Evolutionary conservation across 495 filamentous ascomycete genomes (phyloP).

Genomic region (Xylaria scruposa): DNA sequence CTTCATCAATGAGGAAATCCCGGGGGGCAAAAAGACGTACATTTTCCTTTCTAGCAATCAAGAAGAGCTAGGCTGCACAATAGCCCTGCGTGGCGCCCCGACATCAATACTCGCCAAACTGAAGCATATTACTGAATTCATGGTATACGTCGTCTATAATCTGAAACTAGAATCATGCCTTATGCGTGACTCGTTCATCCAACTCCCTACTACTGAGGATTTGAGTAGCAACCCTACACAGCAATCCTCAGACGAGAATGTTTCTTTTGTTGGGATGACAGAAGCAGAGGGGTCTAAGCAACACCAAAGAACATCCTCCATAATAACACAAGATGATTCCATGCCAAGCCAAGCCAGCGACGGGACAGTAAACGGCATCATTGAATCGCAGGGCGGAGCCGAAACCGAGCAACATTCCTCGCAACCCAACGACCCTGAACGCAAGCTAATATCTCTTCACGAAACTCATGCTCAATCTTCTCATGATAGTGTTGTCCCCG

Average conservation of each 20-base stretch:
- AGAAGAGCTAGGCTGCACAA: conserved; percentile 94
- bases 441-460: conserved; percentile 51
- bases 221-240: conserved; percentile 38
- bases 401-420: conserved; percentile 21
- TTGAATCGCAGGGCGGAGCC: conserved; percentile 22
- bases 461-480: conserved; percentile 48
- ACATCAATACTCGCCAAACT: conserved; percentile 73
- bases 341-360: conserved; percentile 32
- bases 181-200: conserved; percentile 93
- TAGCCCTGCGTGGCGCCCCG: conserved; percentile 85
- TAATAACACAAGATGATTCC: conserved; percentile 26
- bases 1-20: conserved; percentile 76
- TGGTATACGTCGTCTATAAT: conserved; percentile 99
- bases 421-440: conserved; percentile 24
- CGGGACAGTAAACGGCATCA: conserved; percentile 3
- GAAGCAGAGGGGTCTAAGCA: conserved; percentile 18
- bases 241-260: conserved; percentile 34
- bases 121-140: conserved; percentile 96
- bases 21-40: conserved; percentile 86
- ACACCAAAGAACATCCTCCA: conserved; percentile 25
- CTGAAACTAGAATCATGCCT: conserved; percentile 94
- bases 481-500: conserved; percentile 69
- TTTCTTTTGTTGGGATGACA: neutral
- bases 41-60: conserved; percentile 92
- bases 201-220: conserved; percentile 73